Evolutionary conservation across 2,329 filamentous ascomycete species (phyloP).

Genomic region (Sporothrix humicola): DNA sequence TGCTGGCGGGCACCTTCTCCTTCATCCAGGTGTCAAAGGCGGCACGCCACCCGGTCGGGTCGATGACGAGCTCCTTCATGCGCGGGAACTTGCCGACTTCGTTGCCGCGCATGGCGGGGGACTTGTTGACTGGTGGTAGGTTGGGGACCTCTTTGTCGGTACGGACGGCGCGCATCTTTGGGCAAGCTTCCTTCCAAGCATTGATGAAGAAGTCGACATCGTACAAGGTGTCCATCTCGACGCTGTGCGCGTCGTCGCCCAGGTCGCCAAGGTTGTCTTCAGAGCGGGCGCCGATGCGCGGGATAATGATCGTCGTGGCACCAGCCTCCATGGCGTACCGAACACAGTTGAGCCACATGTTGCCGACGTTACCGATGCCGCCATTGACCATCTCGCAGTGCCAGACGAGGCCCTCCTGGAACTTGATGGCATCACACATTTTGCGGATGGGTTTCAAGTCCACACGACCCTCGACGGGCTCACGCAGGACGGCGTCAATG

Average conservation of each 20-base stretch:
- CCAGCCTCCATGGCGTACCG: constrained; percentile 46
- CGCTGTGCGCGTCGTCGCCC: constrained; percentile 29
- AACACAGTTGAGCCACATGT: constrained; percentile 48
- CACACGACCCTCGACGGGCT: constrained; percentile 38
- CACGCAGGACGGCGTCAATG: constrained; percentile 36
- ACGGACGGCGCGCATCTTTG: constrained; percentile 36
- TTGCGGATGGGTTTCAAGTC: constrained; percentile 36
- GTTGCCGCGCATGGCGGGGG: constrained; percentile 25
- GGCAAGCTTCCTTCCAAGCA: constrained; percentile 36
- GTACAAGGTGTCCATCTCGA: constrained; percentile 33
- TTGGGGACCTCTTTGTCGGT: constrained; percentile 31
- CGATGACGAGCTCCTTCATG: constrained; percentile 36
- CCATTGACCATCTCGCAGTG: constrained; percentile 47
- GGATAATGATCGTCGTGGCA: constrained; percentile 38
- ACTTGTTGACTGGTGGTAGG: constrained; percentile 26
- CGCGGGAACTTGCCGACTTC: constrained; percentile 20
- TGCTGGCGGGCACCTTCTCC: constrained; percentile 8
- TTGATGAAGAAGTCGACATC: constrained; percentile 36
- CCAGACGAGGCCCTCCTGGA: constrained; percentile 47
- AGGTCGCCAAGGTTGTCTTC: constrained; percentile 36
- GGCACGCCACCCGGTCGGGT: constrained; percentile 38
- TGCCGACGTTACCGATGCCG: constrained; percentile 47
- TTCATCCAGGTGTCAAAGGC: constrained; percentile 38
- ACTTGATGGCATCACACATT: constrained; percentile 43
- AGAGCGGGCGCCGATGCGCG: constrained; percentile 39